Percentiles rank a stretch among this genome's conserved stretches.
These are phyloP conservation scores for Lactarius psammicola DNA, from an alignment of 768 basidiomycete genomes.

Conservation along the genomic window DNA sequence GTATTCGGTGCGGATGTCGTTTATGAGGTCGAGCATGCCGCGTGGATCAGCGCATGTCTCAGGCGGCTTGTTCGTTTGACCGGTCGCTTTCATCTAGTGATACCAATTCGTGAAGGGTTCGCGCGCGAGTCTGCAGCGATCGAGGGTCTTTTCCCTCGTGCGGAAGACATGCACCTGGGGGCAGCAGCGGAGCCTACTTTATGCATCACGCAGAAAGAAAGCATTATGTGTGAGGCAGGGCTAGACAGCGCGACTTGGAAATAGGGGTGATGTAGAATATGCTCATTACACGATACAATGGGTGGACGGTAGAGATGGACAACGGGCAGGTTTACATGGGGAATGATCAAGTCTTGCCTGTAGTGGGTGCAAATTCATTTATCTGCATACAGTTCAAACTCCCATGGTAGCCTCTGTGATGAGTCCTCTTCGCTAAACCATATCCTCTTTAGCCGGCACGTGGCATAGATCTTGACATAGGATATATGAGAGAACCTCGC, in stretches of 20 bases:
- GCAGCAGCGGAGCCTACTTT: constrained; percentile 33
- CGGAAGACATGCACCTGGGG: constrained; percentile 13
- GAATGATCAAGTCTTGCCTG: not conserved
- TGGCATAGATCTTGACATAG: constrained; percentile 76
- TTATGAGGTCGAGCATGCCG: constrained; percentile 50
- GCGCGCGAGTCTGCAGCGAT: constrained; percentile 55
- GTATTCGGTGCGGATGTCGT: constrained; percentile 55
- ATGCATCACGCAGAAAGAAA: constrained; percentile 52
- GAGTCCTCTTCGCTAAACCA: constrained; percentile 63
- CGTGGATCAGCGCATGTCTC: constrained; percentile 48
- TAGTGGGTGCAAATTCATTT: constrained; percentile 1
- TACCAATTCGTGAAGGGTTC: constrained; percentile 72
- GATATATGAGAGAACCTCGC: constrained; percentile 63
- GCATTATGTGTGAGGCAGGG: constrained; percentile 52
- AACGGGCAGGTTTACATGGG: constrained; percentile 16
- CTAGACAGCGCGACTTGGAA: constrained; percentile 32
- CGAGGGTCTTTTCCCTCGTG: constrained; percentile 51
- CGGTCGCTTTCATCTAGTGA: constrained; percentile 65
- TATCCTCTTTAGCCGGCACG: constrained; percentile 70
- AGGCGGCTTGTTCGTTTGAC: constrained; percentile 37
- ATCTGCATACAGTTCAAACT: constrained; percentile 62
- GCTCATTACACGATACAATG: constrained; percentile 73
- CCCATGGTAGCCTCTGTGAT: constrained; percentile 61
- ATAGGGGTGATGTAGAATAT: constrained; percentile 60
- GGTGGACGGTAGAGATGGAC: constrained; percentile 33